Evolutionary conservation across 2,329 filamentous ascomycete genomes (phyloP), one percentile per base, ranked within the genome.

Genomic region (Diplodia corticola): DNA sequence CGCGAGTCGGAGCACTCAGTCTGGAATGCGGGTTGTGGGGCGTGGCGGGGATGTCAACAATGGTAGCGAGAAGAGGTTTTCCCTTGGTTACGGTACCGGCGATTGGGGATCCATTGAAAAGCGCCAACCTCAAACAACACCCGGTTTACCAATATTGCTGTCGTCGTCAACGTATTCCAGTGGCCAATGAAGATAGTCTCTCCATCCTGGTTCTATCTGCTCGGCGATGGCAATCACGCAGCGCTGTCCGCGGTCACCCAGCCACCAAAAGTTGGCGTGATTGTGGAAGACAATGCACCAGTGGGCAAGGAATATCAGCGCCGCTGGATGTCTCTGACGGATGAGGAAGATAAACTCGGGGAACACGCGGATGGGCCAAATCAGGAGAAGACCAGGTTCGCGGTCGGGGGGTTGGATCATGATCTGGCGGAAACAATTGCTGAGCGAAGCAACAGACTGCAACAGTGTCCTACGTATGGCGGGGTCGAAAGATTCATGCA

Each of bases 251-350:
- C 77, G 76, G 1, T 74, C 75, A 2, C 73, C 65, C 66, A 78
- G 71, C 80, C 78, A 79, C 79, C 73, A 81, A 72, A 75, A 78
- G 13, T 69, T 66, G 70, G 70, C 67, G 64, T 79, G 77, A 5
- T 77, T 70, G 24, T 73, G 71, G 2, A 80, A 68, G 7, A 78
- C 68, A 13, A 77, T 71, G 15, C 75, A 73, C 66, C 79, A 81
- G 63, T 79, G 72, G 51, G 78, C 76, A 15, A 81, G 65, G 24
- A 81, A 67, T 2, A 77, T 72, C 22, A 81, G 68, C 2, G 78
- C 76, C 1, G 73, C 74, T 7, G 77, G 71, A 17, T 77, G 71
- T 24, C 70, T 69, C 44, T 74, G 69, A 5, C 73, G 73, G 1
- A 80, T 65, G 51, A 75, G 64, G 1, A 67, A 65, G 20, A 77